These are phyloP conservation scores for Drechslera avenae DNA, from an alignment of 2,329 filamentous ascomycete species.

Conservation along the genomic window DNA sequence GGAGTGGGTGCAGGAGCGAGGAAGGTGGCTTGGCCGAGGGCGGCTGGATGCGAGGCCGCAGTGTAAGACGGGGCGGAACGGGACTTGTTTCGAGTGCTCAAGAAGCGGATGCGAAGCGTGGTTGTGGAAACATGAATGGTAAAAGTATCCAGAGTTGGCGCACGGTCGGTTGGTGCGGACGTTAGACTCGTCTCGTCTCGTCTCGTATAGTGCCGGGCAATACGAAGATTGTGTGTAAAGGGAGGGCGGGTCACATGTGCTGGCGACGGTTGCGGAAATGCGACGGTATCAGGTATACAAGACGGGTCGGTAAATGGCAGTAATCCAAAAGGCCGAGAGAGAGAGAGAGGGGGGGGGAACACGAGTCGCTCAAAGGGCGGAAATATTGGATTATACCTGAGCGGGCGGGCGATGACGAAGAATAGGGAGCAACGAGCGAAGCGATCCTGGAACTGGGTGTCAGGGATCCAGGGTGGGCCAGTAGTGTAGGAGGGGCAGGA, in stretches of 20 bases:
- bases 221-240: background rate
- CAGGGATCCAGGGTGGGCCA: background rate
- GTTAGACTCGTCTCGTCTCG: background rate
- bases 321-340: background rate
- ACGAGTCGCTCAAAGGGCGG: slow-evolving; percentile 15
- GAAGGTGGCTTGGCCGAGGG: background rate
- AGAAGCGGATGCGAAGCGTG: slow-evolving; percentile 3
- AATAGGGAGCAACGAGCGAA: slow-evolving; percentile 14
- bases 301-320: background rate
- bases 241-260: background rate
- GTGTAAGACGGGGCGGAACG: slow-evolving; percentile 2
- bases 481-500: slow-evolving; percentile 12
- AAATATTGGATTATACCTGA: slow-evolving; percentile 21
- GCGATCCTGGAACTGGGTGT: slow-evolving; percentile 6
- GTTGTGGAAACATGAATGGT: slow-evolving; percentile 7
- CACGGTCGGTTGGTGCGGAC: background rate
- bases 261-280: background rate
- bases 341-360: slow-evolving; percentile 4
- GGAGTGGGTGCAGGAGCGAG: background rate
- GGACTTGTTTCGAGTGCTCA: slow-evolving; percentile 6
- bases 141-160: background rate
- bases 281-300: background rate
- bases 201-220: background rate
- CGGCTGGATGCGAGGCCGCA: slow-evolving; percentile 3
- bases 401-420: slow-evolving; percentile 26